These are phyloP conservation scores for Musa acuminata DNA, from an alignment of 176 grass and related monocot genomes.

Conservation along the genomic window DNA sequence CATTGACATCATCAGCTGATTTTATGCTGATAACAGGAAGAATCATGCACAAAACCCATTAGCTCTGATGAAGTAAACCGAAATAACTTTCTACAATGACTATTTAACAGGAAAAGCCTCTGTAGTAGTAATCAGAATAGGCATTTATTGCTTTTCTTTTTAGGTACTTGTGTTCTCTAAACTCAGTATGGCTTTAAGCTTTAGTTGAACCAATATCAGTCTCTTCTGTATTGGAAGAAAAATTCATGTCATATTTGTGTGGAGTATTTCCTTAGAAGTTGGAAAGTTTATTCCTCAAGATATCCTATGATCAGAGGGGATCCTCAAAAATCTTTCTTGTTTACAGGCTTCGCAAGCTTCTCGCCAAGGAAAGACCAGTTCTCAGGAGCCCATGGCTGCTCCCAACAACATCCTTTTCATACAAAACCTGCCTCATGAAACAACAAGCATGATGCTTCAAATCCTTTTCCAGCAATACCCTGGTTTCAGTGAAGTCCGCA, in stretches of 20 bases:
- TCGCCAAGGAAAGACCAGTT: constrained; percentile 26
- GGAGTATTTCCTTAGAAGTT: neutral
- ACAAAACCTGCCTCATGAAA: constrained; percentile 79
- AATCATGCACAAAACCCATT: neutral
- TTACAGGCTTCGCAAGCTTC: constrained; percentile 46
- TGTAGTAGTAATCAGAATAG: no score
- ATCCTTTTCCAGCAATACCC: constrained; percentile 97
- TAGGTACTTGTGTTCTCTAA: no score
- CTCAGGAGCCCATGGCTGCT: constrained; percentile 47
- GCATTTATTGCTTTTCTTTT: no score
- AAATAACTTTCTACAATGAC: neutral
- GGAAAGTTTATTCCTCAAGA: neutral
- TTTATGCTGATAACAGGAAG: neutral
- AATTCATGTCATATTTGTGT: neutral
- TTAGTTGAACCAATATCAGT: no score
- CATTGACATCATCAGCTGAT: no score
- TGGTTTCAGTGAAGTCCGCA: constrained; percentile 85
- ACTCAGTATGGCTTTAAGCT: no score
- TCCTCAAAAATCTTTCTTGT: neutral
- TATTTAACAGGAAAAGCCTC: neutral
- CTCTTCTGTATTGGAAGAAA: neutral
- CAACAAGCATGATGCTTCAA: constrained; percentile 86
- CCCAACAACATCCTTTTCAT: constrained; percentile 96
- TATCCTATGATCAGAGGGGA: no score
- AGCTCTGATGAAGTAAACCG: neutral